Evolutionary conservation across 1,139 yeast species (phyloP).

Genomic region (Pichia sp.): DNA sequence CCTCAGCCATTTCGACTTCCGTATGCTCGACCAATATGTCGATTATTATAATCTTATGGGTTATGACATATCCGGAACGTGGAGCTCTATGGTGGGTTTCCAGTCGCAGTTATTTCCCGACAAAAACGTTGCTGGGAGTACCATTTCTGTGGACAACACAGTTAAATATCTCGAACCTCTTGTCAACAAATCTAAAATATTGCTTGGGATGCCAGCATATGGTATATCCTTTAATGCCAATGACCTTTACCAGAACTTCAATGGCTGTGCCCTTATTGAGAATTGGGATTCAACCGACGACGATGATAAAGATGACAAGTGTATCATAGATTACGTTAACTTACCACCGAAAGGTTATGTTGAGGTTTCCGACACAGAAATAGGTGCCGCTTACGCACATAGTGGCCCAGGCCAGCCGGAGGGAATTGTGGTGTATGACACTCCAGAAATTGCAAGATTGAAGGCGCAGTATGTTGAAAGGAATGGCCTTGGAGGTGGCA

Average conservation of each 20-base stretch:
- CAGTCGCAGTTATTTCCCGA: constrained; percentile 61
- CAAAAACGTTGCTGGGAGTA: constrained; percentile 24
- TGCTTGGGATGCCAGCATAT: constrained; percentile 84
- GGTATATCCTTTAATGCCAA: constrained; percentile 64
- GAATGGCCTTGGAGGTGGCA: constrained; percentile 67
- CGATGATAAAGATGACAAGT: constrained; percentile 17
- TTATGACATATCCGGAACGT: constrained; percentile 78
- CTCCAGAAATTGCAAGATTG: constrained; percentile 42
- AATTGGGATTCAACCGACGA: not conserved
- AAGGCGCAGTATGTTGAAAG: constrained; percentile 59
- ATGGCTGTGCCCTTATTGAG: constrained; percentile 33
- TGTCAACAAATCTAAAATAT: constrained; percentile 40
- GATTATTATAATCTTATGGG: constrained; percentile 85
- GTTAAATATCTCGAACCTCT: constrained; percentile 39
- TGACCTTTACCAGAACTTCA: constrained; percentile 38
- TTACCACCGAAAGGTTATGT: constrained; percentile 25
- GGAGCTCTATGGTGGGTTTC: constrained; percentile 60
- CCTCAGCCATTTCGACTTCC: constrained; percentile 40
- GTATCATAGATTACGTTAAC: constrained; percentile 21
- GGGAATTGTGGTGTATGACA: constrained; percentile 66
- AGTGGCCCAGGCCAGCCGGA: constrained; percentile 19
- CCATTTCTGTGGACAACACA: constrained; percentile 45
- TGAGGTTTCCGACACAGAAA: constrained; percentile 49
- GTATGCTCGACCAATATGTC: constrained; percentile 52
- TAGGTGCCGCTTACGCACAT: constrained; percentile 58